phyloP scores from a whole-genome alignment of 2,329 filamentous ascomycete species.

The Aureobasidium musti region DNA sequence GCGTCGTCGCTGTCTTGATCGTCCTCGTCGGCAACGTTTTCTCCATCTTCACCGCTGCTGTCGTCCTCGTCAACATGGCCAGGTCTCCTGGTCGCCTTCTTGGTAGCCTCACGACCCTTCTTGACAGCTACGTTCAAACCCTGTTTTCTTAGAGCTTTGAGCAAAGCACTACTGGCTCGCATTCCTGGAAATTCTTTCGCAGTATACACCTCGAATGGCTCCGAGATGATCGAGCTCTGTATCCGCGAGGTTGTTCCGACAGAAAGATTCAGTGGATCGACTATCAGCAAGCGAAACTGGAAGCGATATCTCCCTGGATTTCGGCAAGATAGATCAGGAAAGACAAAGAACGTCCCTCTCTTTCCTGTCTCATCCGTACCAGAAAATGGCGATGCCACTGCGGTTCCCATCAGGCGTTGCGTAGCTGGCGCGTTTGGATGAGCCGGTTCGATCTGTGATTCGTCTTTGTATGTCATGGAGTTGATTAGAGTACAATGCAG shows the following conservation, averaged over 20 bases:
- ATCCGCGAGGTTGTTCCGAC: constrained; percentile 55
- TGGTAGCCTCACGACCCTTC: constrained; percentile 70
- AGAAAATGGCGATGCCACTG: constrained; percentile 75
- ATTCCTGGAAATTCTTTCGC: constrained; percentile 87
- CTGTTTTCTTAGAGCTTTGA: constrained; percentile 73
- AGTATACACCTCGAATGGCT: constrained; percentile 76
- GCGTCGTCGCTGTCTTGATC: constrained; percentile 59
- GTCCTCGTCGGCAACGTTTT: constrained; percentile 70
- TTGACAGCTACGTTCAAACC: constrained; percentile 84
- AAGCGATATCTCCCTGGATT: constrained; percentile 75
- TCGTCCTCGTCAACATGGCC: constrained; percentile 46
- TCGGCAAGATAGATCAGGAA: constrained; percentile 77
- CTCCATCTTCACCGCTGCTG: constrained; percentile 39
- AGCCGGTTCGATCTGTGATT: constrained; percentile 55
- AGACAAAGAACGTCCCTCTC: constrained; percentile 83
- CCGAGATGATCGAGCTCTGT: constrained; percentile 60
- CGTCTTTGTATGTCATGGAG: constrained; percentile 65
- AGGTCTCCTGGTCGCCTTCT: constrained; percentile 41
- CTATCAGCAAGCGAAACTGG: constrained; percentile 70
- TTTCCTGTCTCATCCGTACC: constrained; percentile 71
- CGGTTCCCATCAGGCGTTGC: constrained; percentile 74
- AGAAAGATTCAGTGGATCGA: constrained; percentile 63
- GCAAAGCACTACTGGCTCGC: constrained; percentile 72
- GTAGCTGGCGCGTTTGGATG: constrained; percentile 65
- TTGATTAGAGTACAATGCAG: constrained; percentile 78